A percentile compares a stretch with the other conserved stretches of the same genome.
Evolutionary conservation across 2,329 filamentous ascomycete genomes (phyloP).

Genomic region (Colletotrichum noveboracense): DNA sequence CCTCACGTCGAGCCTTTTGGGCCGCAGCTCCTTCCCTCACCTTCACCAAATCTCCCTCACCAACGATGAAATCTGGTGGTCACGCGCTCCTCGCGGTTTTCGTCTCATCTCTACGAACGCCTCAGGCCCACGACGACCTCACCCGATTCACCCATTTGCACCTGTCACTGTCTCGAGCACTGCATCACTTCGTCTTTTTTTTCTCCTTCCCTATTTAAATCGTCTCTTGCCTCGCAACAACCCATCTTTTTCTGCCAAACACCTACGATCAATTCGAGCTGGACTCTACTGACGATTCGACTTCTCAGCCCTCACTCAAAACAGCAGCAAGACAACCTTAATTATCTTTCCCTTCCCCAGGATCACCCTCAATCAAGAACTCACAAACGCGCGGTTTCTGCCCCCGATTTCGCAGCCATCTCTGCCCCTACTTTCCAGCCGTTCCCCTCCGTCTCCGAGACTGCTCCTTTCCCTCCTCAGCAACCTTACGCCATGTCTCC

Average conservation of each 20-base stretch:
- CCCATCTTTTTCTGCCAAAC: neutral
- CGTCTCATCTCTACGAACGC: neutral
- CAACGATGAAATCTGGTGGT: neutral
- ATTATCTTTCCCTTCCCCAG: constrained; percentile 22
- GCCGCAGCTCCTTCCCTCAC: neutral
- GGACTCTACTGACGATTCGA: constrained; percentile 1
- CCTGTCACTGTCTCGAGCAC: neutral
- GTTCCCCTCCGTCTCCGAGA: constrained; percentile 23
- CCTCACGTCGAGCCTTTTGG: neutral
- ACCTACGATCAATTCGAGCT: neutral
- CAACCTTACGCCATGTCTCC: constrained; percentile 24
- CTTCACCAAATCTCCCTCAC: neutral
- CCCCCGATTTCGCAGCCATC: constrained; percentile 48
- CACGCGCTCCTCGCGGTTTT: neutral
- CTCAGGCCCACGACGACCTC: neutral
- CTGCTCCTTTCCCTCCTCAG: constrained; percentile 3
- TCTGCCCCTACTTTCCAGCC: constrained; percentile 19
- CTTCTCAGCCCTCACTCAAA: constrained; percentile 18
- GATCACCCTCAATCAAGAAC: constrained; percentile 27
- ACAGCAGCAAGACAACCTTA: constrained; percentile 15
- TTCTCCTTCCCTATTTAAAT: neutral
- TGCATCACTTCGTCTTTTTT: neutral
- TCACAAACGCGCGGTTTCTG: constrained; percentile 57
- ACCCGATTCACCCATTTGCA: neutral
- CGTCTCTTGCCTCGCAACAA: neutral